These are phyloP conservation scores for Solanum corneliomulleri DNA, from an alignment of 257 asterid genomes.

Conservation along the genomic window DNA sequence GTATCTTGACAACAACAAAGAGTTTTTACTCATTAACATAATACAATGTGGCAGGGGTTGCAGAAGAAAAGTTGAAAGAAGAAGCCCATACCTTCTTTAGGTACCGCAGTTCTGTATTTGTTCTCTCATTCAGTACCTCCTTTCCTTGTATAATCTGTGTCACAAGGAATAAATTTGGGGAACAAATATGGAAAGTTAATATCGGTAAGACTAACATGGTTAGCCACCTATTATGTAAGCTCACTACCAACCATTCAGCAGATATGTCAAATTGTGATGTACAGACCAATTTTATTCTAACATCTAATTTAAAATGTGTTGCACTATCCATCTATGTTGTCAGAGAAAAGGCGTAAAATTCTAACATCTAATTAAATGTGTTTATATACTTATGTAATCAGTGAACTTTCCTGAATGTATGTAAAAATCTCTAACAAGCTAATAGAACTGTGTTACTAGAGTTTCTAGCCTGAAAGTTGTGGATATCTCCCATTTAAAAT, in stretches of 20 bases:
- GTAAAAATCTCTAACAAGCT: too few species aligned
- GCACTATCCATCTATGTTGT: not conserved
- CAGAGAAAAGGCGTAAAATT: not conserved
- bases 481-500: too few species aligned
- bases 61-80: not conserved
- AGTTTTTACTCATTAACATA: not conserved
- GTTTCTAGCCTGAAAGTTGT: too few species aligned
- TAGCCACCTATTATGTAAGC: not conserved
- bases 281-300: not conserved
- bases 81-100: conserved; percentile 57
- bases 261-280: not conserved
- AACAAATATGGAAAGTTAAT: not conserved
- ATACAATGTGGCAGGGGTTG: not conserved
- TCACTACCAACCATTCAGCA: not conserved
- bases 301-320: not conserved
- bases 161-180: not conserved
- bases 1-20: not conserved
- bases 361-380: too few species aligned
- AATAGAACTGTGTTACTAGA: too few species aligned
- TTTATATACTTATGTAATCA: not conserved
- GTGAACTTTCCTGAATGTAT: too few species aligned
- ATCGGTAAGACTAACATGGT: not conserved
- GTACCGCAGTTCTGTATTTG: conserved; percentile 66
- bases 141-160: conserved; percentile 74
- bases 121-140: conserved; percentile 80